A percentile compares a stretch with the other conserved stretches of the same genome.
phyloP scores from a whole-genome alignment of 768 basidiomycete genomes.

The Psilocybe azurescens region DNA sequence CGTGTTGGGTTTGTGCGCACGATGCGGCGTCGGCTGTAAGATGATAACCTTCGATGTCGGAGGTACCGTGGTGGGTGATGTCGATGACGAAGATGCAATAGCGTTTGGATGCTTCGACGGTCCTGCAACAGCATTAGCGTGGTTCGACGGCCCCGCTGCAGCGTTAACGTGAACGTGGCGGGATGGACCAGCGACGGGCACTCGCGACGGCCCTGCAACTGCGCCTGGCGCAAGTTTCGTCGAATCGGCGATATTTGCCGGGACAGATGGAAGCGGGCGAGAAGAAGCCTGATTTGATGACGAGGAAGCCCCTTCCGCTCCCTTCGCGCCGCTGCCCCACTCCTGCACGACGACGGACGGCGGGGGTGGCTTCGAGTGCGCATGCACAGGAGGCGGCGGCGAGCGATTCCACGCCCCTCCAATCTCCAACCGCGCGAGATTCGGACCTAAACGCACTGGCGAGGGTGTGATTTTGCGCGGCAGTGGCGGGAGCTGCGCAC shows the following conservation, averaged over 20 bases:
- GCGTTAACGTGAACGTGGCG: background rate
- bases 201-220: slow-evolving; percentile 5
- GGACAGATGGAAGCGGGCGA: slow-evolving; percentile 30
- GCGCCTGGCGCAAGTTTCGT: slow-evolving; percentile 1
- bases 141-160: background rate
- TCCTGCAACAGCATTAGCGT: slow-evolving; percentile 2
- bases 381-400: slow-evolving; percentile 17
- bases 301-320: slow-evolving; percentile 3
- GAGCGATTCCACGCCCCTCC: slow-evolving; percentile 21
- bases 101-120: slow-evolving; percentile 1
- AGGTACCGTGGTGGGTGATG: slow-evolving; percentile 12
- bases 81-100: background rate
- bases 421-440: slow-evolving; percentile 33
- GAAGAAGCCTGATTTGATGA: slow-evolving; percentile 15
- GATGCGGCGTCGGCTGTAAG: slow-evolving; percentile 19
- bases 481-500: slow-evolving; percentile 24
- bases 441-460: slow-evolving; percentile 29
- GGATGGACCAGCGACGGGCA: slow-evolving; percentile 8
- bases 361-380: slow-evolving; percentile 23
- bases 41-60: slow-evolving; percentile 27
- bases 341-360: slow-evolving; percentile 26
- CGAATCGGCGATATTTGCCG: slow-evolving; percentile 12
- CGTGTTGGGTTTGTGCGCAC: slow-evolving; percentile 19
- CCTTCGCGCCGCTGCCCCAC: slow-evolving; percentile 14
- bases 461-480: slow-evolving; percentile 31